These are phyloP conservation scores for Aspergillus indologenus DNA, from an alignment of 495 filamentous ascomycete genomes.

Conservation along the genomic window DNA sequence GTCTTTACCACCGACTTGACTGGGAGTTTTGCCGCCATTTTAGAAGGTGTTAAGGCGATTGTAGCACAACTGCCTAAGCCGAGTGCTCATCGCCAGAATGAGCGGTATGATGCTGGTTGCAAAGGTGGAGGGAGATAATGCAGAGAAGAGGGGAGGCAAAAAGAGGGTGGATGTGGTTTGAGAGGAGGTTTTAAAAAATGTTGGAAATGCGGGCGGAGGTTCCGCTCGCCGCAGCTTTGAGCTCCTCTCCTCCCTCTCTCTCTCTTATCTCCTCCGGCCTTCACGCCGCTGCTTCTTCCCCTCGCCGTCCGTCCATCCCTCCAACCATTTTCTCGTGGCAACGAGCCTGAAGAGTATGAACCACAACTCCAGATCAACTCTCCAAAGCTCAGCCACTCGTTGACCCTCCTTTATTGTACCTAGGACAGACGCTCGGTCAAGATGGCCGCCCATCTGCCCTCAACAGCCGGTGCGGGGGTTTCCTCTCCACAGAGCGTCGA, in stretches of 20 bases:
- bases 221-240: neutral
- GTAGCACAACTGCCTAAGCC: no score
- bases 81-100: no score
- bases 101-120: no score
- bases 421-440: neutral
- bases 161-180: no score
- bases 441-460: constrained; percentile 31
- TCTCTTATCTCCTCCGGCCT: neutral
- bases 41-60: neutral
- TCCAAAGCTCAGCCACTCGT: neutral
- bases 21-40: no score
- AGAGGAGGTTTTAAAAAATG: no score
- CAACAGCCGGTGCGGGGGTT: constrained; percentile 21
- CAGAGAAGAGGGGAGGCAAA: no score
- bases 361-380: neutral
- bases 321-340: no score
- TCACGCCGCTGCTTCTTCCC: neutral
- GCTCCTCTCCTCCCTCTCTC: no score
- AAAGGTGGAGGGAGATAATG: no score
- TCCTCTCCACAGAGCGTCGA: constrained; percentile 62
- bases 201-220: neutral
- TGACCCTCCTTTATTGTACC: neutral
- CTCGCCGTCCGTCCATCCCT: neutral
- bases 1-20: no score
- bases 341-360: no score